Base-by-base conservation (phyloP, 2,329 filamentous ascomycete genomes). In the Pseudomassariella vexata region DNA sequence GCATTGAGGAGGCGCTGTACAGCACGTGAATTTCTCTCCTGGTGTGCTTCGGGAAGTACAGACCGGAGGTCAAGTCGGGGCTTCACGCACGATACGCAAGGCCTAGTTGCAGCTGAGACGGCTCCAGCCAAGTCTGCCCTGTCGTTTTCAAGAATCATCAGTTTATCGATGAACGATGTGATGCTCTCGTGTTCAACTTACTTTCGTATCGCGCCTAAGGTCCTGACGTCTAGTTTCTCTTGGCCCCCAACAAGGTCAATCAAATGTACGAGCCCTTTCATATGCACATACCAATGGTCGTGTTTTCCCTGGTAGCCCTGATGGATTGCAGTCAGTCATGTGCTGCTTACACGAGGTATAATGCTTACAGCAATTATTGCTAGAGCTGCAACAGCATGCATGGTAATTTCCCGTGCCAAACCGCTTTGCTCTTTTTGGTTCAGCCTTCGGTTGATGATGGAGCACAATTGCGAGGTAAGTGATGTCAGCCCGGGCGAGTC, bases 261-360 rank as follows among this genome's bases (percentile, higher is more conserved):
- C 14, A 59, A 45, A 18, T 52, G 47, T 22, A 44, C 36, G 1
- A 61, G 45, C 1, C 55, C 57, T 19, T 45, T 45, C 55, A 61
- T 60, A 21, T 61, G 57, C 10, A 60, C 38, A 30, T 56, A 45
- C 58, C 58, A 61, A 37, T 61, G 56, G 28, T 60, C 55, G 28
- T 57, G 48, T 12, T 56, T 49, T 11, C 56, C 55, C 6, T 53
- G 48, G 14, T 55, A 55, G n/a, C 47, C 46, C 51, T 55, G 15
- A 6, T 16, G 6, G 22, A 12, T 18, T 32, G 25, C 2, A 24
- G 23, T 9, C 12, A 15, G 17, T 33, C 20, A 11, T 25, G 19
- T 19, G 15, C 18, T 21, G 5, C 21, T 32, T 8, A 15, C 12
- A 23, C n/a, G n/a, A n/a, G n/a, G n/a, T n/a, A 18, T 8, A 2